Evolutionary conservation across 139 green algal species (phyloP).

Genomic region (Coccomyxa sp.): DNA sequence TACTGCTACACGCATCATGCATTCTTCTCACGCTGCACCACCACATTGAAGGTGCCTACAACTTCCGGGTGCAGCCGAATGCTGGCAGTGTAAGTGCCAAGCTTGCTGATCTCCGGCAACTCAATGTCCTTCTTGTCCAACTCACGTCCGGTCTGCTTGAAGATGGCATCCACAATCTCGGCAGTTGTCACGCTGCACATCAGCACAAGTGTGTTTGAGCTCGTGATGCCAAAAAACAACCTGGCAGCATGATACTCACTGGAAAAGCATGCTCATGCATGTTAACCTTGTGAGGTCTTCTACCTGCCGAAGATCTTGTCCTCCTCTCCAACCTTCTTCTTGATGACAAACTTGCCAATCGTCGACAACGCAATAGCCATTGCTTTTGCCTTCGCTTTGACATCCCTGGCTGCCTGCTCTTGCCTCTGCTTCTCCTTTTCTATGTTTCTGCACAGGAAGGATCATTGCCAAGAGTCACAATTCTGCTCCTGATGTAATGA

Average conservation of each 20-base stretch:
- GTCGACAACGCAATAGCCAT: slow-evolving; percentile 71
- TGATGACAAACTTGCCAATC: slow-evolving; percentile 91
- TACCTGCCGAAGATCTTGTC: slow-evolving; percentile 78
- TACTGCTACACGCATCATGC: not conserved
- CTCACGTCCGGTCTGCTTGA: slow-evolving; percentile 73
- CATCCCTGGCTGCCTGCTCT: slow-evolving; percentile 36
- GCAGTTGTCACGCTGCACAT: slow-evolving; percentile 46
- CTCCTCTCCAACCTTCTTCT: slow-evolving; percentile 84
- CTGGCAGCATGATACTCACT: not conserved
- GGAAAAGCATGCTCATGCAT: not conserved
- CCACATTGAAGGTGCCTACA: slow-evolving; percentile 75
- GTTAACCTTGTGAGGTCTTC: not conserved
- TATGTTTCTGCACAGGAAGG: slow-evolving; percentile 11
- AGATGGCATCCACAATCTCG: slow-evolving; percentile 78
- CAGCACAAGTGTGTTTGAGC: not conserved
- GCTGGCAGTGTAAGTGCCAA: slow-evolving; percentile 73
- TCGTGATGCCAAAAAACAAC: not conserved
- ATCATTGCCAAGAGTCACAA: not conserved
- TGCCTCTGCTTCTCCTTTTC: slow-evolving; percentile 25
- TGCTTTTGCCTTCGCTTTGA: slow-evolving; percentile 36
- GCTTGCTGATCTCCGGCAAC: slow-evolving; percentile 85
- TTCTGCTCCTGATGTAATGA: not conserved
- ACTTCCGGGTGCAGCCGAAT: slow-evolving; percentile 80
- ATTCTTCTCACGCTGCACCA: slow-evolving; percentile 66
- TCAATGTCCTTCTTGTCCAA: slow-evolving; percentile 68